A percentile compares a stretch with the other conserved stretches of the same genome.
These are phyloP conservation scores for Trichosporon coremiiforme DNA, from an alignment of 1,284 basidiomycete species.

Conservation along the genomic window DNA sequence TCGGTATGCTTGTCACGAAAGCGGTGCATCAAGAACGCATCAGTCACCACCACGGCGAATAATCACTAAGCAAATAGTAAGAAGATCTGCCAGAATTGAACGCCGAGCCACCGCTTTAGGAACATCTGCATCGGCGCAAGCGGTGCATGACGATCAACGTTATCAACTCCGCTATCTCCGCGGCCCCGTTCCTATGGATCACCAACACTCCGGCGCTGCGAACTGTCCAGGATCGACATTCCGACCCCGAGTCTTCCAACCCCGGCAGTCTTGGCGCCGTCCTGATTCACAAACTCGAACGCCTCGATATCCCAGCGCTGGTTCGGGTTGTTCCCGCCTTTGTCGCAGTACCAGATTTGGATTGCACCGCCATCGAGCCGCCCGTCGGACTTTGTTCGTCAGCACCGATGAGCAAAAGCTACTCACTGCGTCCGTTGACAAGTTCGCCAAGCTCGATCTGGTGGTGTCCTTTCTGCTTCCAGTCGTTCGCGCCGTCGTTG, in stretches of 20 bases:
- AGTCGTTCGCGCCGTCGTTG: not conserved
- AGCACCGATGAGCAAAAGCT: not conserved
- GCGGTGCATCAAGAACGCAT: not conserved
- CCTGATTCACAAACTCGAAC: no score
- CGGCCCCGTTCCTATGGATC: no score
- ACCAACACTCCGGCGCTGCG: no score
- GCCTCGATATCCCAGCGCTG: constrained; percentile 15
- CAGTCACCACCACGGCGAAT: not conserved
- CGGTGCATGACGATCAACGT: not conserved
- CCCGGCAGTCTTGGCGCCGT: no score
- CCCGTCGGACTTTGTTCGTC: constrained; percentile 13
- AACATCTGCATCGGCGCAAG: no score
- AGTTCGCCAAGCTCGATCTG: not conserved
- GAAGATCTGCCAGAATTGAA: not conserved
- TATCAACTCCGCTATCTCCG: not conserved
- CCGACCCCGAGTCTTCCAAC: no score
- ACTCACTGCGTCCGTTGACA: not conserved
- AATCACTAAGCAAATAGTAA: not conserved
- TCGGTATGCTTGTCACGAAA: not conserved
- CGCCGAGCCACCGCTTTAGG: not conserved
- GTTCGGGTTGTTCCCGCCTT: constrained; percentile 19
- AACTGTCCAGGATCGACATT: no score
- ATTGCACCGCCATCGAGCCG: constrained; percentile 20
- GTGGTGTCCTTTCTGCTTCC: not conserved
- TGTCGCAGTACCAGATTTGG: constrained; percentile 23